These are phyloP conservation scores for Periconia sp. DNA, from an alignment of 2,329 filamentous ascomycete genomes.

Conservation along the genomic window DNA sequence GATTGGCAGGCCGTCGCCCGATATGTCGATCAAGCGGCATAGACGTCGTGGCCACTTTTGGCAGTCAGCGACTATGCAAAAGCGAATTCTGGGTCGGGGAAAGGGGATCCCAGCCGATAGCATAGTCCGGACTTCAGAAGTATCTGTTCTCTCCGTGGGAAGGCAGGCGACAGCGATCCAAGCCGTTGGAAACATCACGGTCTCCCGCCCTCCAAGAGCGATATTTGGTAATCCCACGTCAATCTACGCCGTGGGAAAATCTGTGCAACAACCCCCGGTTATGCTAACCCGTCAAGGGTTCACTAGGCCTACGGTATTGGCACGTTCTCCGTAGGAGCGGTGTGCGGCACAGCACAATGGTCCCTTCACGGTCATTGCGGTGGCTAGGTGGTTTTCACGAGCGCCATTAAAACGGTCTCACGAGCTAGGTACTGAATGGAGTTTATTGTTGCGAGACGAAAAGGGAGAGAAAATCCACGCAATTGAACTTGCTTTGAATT, in stretches of 20 bases:
- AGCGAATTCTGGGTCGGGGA: neutral
- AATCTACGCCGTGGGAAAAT: neutral
- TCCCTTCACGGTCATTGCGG: neutral
- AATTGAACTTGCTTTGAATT: neutral
- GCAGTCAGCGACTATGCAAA: neutral
- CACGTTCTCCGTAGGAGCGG: neutral
- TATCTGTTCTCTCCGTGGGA: neutral
- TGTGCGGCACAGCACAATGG: neutral
- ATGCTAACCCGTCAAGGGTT: neutral
- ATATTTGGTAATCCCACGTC: neutral
- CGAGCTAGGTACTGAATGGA: neutral
- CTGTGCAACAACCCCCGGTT: neutral
- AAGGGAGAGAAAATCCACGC: neutral
- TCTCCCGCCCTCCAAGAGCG: neutral
- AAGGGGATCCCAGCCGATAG: neutral
- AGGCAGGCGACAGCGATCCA: neutral
- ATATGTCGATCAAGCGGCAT: neutral
- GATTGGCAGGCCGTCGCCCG: neutral
- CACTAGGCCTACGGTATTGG: neutral
- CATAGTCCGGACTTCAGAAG: neutral
- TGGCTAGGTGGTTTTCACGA: neutral
- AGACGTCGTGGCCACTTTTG: neutral
- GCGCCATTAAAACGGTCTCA: constrained; percentile 6
- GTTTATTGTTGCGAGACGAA: neutral
- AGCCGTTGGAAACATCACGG: neutral